Evolutionary conservation across 164 flowering plant species (phyloP), one percentile per base, ranked within the genome.

Genomic region (Tetracentron sinense): DNA sequence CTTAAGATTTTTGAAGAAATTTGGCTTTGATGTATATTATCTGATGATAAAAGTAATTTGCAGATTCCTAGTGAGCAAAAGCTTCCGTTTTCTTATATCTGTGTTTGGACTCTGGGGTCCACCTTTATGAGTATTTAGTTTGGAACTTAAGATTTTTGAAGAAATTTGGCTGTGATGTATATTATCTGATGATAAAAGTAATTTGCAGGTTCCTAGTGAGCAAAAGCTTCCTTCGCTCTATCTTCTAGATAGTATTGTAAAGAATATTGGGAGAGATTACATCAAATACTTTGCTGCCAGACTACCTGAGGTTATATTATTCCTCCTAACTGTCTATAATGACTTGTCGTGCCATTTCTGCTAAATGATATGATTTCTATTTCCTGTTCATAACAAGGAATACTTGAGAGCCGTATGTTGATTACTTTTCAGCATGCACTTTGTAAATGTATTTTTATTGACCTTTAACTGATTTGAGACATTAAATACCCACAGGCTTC

Each of bases 61-160:
- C 91, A 95, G 99, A 97, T 95, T 74, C 88, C 97, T n/a, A 83
- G 81, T 52, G 99, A 95, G 28, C 97, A 85, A 60, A 95, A 95
- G 84, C 75, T 95, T 56, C 97, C 97, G n/a, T n/a, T n/a, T n/a
- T n/a, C n/a, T n/a, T n/a, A n/a, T n/a, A n/a, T n/a, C n/a, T n/a
- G 57, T 57, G 22, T 65, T 56, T 20, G 48, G 4, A 23, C 42
- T 5, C 29, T 60, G 55, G 19, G 46, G 16, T 23, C 23, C 30
- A 47, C 26, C 55, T n/a, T n/a, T n/a, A n/a, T n/a, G n/a, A n/a
- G n/a, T n/a, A 7, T 17, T 22, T 61, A 27, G 15, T 55, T 16
- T 50, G 14, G 19, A 8, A 22, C 5, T n/a, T 19, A 26, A 30
- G 49, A n/a, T 26, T 54, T 12, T 42, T 26, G 30, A 22, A 47